Percentiles rank a stretch among this genome's conserved stretches.
These are phyloP conservation scores for Lobosporangium transversale DNA, from an alignment of 192 early-diverging fungal species.

Conservation along the genomic window DNA sequence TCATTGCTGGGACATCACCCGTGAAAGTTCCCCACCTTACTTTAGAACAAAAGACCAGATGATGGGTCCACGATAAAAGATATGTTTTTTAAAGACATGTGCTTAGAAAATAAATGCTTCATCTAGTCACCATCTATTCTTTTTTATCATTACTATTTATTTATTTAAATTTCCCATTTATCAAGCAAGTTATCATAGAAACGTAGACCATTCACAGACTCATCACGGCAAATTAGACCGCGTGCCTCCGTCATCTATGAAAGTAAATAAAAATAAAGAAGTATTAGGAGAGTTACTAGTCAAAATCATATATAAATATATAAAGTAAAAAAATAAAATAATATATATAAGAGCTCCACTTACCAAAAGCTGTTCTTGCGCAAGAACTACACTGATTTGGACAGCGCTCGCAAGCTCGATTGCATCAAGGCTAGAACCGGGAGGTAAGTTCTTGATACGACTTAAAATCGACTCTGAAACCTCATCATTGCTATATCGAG, in stretches of 20 bases:
- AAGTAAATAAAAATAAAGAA: constrained; percentile 1
- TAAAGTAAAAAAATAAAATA: neutral
- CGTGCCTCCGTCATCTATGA: constrained; percentile 76
- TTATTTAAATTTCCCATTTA: constrained; percentile 38
- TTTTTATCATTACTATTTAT: too few species aligned
- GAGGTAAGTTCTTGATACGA: constrained; percentile 27
- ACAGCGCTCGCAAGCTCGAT: constrained; percentile 73
- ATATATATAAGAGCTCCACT: constrained; percentile 6
- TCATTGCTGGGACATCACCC: constrained; percentile 60
- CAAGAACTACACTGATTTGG: constrained; percentile 69
- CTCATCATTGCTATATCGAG: constrained; percentile 69
- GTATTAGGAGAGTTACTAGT: too few species aligned
- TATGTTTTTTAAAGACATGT: neutral
- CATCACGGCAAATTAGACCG: constrained; percentile 88
- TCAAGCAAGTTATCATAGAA: constrained; percentile 81
- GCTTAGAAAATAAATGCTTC: constrained; percentile 1
- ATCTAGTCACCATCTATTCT: neutral
- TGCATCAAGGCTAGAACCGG: constrained; percentile 68
- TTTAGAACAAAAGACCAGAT: constrained; percentile 52
- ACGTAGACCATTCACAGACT: constrained; percentile 82
- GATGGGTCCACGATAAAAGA: constrained; percentile 30
- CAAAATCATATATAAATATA: too few species aligned
- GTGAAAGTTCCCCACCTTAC: constrained; percentile 44
- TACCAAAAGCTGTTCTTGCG: constrained; percentile 77
- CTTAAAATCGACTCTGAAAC: constrained; percentile 65